phyloP scores from a whole-genome alignment of 148 eudicot species.

The Gaultheria prostrata region DNA sequence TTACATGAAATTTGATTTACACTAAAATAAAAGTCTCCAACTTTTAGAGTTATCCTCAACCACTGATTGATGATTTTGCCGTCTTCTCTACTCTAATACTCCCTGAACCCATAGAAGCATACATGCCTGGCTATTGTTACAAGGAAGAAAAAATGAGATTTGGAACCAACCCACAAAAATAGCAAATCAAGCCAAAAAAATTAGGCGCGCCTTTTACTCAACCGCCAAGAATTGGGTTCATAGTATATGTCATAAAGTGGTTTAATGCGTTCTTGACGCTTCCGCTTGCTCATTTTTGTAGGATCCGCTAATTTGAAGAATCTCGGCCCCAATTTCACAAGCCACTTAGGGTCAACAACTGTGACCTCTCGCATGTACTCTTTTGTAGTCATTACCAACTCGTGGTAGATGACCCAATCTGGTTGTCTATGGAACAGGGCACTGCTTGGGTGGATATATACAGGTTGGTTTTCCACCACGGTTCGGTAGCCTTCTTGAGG shows the following conservation, averaged over 20 bases:
- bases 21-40: no score
- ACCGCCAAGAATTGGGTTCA: constrained; percentile 93
- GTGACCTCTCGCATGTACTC: constrained; percentile 93
- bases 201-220: constrained; percentile 80
- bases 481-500: constrained; percentile 63
- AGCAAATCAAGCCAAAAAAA: constrained; percentile 12
- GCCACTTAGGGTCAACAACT: constrained; percentile 59
- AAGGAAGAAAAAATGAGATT: background rate
- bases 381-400: constrained; percentile 92
- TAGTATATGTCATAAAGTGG: constrained; percentile 90
- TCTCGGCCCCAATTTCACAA: constrained; percentile 45
- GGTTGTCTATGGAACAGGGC: constrained; percentile 95
- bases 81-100: background rate
- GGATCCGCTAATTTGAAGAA: constrained; percentile 88
- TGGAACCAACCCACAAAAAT: background rate
- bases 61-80: no score
- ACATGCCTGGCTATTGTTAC: background rate
- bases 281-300: constrained; percentile 86
- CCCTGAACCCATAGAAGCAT: background rate
- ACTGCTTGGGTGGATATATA: background rate
- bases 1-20: no score
- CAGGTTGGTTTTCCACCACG: no score
- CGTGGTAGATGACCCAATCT: constrained; percentile 95
- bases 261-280: constrained; percentile 86
- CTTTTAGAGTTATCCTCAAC: no score